Evolutionary conservation across 495 filamentous ascomycete species (phyloP).

Genomic region (Pseudevernia furfuracea): DNA sequence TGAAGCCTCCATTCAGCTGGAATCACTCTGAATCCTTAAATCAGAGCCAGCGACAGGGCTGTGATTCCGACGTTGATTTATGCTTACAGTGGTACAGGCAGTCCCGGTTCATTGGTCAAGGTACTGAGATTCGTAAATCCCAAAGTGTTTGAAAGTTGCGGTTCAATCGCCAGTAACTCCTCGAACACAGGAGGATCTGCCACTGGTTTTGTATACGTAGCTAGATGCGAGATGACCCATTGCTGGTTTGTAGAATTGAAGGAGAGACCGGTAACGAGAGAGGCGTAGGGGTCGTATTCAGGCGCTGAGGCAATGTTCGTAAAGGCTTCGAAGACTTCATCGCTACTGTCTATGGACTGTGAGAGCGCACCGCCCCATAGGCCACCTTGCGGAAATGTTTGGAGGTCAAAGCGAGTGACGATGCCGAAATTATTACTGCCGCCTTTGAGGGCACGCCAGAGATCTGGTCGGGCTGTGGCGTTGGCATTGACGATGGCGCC

Average conservation of each 20-base stretch:
- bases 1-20: not conserved
- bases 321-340: slow-evolving; percentile 13
- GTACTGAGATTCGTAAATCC: slow-evolving; percentile 30
- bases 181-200: slow-evolving; percentile 27
- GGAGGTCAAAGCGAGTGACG: slow-evolving; percentile 33
- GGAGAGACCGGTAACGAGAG: slow-evolving; percentile 27
- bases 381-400: slow-evolving; percentile 27
- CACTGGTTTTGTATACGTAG: slow-evolving; percentile 29
- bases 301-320: slow-evolving; percentile 9
- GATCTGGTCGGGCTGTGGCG: slow-evolving; percentile 23
- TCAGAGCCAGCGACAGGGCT: not conserved
- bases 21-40: not conserved
- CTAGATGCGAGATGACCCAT: slow-evolving; percentile 19
- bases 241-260: slow-evolving; percentile 10
- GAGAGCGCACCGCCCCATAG: slow-evolving; percentile 36
- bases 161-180: slow-evolving; percentile 25
- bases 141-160: slow-evolving; percentile 27
- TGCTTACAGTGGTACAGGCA: not conserved
- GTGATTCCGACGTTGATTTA: not conserved
- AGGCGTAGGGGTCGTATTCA: slow-evolving; percentile 26
- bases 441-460: slow-evolving; percentile 35
- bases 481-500: slow-evolving; percentile 33
- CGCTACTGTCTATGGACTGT: slow-evolving; percentile 7
- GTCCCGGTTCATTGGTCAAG: slow-evolving; percentile 25
- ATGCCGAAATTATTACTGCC: slow-evolving; percentile 37